A percentile compares a stretch with the other conserved stretches of the same genome.
These are phyloP conservation scores for Mycena rebaudengoi DNA, from an alignment of 768 basidiomycete species.

Conservation along the genomic window DNA sequence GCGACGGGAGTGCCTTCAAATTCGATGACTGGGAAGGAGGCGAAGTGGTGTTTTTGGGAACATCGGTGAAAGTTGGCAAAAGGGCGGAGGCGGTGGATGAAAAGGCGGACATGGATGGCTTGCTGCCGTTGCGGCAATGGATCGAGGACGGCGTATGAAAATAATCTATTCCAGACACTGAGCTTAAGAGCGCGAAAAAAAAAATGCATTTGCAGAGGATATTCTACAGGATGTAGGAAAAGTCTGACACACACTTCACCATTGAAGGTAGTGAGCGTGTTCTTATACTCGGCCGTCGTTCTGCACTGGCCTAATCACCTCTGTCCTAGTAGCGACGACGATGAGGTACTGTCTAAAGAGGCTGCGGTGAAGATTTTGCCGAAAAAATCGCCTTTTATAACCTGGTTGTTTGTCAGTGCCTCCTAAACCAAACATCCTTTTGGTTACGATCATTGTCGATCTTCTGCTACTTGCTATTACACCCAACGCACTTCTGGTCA, in stretches of 20 bases:
- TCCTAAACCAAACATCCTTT: no score
- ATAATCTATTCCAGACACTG: background rate
- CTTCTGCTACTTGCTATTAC: no score
- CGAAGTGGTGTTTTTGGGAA: constrained; percentile 73
- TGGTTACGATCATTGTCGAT: no score
- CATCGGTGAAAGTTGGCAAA: constrained; percentile 49
- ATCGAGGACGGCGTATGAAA: constrained; percentile 54
- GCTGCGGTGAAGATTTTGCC: background rate
- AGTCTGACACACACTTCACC: constrained; percentile 20
- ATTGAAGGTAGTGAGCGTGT: constrained; percentile 23
- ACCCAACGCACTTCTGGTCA: constrained; percentile 21
- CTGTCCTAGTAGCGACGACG: background rate
- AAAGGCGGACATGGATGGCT: constrained; percentile 48
- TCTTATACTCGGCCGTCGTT: constrained; percentile 24
- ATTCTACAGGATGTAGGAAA: constrained; percentile 19
- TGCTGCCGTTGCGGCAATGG: constrained; percentile 57
- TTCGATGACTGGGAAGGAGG: constrained; percentile 90
- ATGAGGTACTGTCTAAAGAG: constrained; percentile 23
- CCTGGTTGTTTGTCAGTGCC: background rate
- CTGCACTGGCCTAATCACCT: constrained; percentile 21
- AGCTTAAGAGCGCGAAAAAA: background rate
- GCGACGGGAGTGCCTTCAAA: constrained; percentile 64
- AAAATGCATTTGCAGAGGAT: no score
- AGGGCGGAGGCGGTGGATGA: constrained; percentile 39
- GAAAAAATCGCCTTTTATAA: constrained; percentile 2